phyloP scores from a whole-genome alignment of 2,329 filamentous ascomycete genomes.

The Fusarium sublunatum region DNA sequence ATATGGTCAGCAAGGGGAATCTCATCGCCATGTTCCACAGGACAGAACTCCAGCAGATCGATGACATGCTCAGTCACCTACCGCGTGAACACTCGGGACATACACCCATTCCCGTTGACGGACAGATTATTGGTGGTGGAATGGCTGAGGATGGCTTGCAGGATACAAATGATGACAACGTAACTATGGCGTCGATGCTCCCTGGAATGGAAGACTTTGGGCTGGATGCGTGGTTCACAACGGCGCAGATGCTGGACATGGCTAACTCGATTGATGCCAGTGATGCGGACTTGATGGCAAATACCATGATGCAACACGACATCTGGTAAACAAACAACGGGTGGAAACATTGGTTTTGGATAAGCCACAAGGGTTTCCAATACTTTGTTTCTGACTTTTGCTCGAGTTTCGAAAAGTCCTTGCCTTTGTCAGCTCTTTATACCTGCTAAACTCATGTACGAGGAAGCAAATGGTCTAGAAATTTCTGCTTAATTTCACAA shows the following conservation, averaged over 20 bases:
- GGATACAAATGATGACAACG: conserved; percentile 21
- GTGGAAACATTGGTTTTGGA: neutral
- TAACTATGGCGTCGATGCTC: conserved; percentile 30
- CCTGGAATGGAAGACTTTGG: conserved; percentile 40
- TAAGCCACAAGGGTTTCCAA: no score
- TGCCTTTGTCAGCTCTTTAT: no score
- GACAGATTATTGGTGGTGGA: conserved; percentile 26
- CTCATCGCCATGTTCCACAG: conserved; percentile 57
- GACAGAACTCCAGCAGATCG: conserved; percentile 59
- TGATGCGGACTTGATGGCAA: conserved; percentile 60
- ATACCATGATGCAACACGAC: conserved; percentile 58
- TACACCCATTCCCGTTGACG: conserved; percentile 10
- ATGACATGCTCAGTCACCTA: conserved; percentile 52
- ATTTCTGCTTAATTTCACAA: no score
- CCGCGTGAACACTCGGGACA: conserved; percentile 20
- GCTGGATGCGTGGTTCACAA: conserved; percentile 54
- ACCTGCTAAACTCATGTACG: no score
- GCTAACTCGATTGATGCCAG: conserved; percentile 59
- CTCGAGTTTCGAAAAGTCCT: no score
- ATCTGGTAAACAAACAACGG: conserved; percentile 51
- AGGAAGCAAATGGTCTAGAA: no score
- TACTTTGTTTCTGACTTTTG: no score
- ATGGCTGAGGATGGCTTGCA: conserved; percentile 2
- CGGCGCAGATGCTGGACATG: conserved; percentile 60
- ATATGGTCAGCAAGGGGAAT: conserved; percentile 60